Evolutionary conservation across 2,329 filamentous ascomycete genomes (phyloP), one percentile per base, ranked within the genome.

Genomic region (Didymosphaeria variabile): DNA sequence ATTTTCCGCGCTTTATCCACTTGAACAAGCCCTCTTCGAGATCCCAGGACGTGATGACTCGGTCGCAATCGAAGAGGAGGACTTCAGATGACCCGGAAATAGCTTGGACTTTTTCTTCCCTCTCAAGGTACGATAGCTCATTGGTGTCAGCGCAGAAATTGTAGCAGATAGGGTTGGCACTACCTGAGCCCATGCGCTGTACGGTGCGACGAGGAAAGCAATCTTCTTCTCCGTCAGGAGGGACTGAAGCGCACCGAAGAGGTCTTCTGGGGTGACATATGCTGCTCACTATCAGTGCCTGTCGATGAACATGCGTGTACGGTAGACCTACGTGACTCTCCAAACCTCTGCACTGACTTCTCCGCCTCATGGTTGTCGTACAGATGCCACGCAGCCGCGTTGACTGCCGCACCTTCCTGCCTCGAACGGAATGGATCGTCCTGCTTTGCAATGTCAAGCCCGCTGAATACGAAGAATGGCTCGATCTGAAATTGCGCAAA

Each of bases 381-480:
- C 50, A 96, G 81, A 3, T 87, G 86, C 94, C 95, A 99, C 4
- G 94, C 95, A 60, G 90, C 83, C 67, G 91, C 87, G 55, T 92
- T 93, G 67, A 90, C 89, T 52, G 86, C 86, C 29, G 87, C 87
- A 49, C 87, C 86, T 67, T 88, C 85, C 57, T 90, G 84, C 26
- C 88, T 83, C 61, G 89, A 84, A 34, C 77, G 77, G 62, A 85
- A 83, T 12, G 82, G 80, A 50, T 91, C 88, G 45, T 77, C 76
- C 71, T 94, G 90, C 72, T 91, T 90, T 42, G 89, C 88, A 62
- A 93, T 86, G 42, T 93, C 88, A 71, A 97, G 87, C 38, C 95
- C 95, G 77, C 94, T 92, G 79, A 99, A 99, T 55, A 99, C 85
- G 77, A 99, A 98, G 65, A 96, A 82, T 1, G 92, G 92, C n/a